Base-by-base conservation (phyloP, 2,329 filamentous ascomycete species). In the Calonectria fujianensis region DNA sequence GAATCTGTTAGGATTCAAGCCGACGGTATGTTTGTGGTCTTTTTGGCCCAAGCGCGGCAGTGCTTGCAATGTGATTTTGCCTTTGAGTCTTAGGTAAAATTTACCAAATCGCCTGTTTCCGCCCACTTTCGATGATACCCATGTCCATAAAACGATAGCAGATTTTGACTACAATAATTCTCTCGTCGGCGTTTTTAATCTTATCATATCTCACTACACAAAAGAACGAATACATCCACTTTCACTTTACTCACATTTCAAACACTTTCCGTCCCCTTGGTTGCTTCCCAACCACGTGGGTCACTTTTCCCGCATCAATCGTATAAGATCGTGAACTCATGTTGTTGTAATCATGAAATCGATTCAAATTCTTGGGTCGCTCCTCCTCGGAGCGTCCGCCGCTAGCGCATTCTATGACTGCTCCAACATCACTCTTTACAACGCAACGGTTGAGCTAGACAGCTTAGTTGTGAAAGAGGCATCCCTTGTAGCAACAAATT, bases 351-450 rank as follows among this genome's bases (percentile, higher is more conserved):
- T 9, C 2, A 57, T 35, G 52, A 57, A 13, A 13, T 57, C 31
- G 10, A 18, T 13, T 29, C 18, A 35, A 13, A 8, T 35, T 20
- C 14, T 57, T 3, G 52, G 29, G 29, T 20, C 29, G 18, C 29
- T 57, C 24, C 29, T 57, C 10, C 29, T 57, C 24, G 52, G 52
- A n/a, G 52, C 52, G 14, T 57, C 52, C 9, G 29, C 52, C 9
- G 29, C 11, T 11, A 57, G 31, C 5, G 52, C 52, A 16, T 4
- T 35, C 10, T 57, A 35, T 57, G 52, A 57, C 29, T 57, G 52
- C 52, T 57, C 52, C 18, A 57, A 57, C 11, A 57, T 57, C 31
- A 57, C 52, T 35, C 52, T 57, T 9, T 57, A 57, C 24, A 57
- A 31, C 8, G 10, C 52, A 20, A 57, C 31, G 4, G 52, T 57